Evolutionary conservation across 2,329 filamentous ascomycete genomes (phyloP), one percentile per base, ranked within the genome.

Genomic region (Elsinoe batatas): DNA sequence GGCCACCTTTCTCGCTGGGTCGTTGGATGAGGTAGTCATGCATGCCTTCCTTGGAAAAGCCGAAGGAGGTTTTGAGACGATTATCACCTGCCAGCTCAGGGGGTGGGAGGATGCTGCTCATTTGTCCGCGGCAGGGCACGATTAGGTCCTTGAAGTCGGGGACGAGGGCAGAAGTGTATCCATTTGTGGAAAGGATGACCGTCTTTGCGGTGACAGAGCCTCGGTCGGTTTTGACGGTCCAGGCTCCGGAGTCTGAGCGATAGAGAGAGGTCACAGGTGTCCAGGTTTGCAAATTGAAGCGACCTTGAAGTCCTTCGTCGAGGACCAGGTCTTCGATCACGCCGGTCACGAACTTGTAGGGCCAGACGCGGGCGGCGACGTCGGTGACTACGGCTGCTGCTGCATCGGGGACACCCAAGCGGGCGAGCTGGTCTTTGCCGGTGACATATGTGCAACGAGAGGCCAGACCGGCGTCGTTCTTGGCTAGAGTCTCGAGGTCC

Each of bases 181-280:
- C 91, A 65, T 95, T 95, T 0, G 86, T 91, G 3, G 88, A 85
- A 13, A 95, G 77, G 15, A 95, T 76, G 17, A 95, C 80, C 33
- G 79, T 76, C 11, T 73, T 71, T 1, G 88, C 76, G 0, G 67
- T 67, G 56, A 94, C 77, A 40, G 70, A 73, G n/a, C 89, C 90
- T 18, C 88, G 81, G 0, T 76, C 69, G 0, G 89, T 94, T 46
- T 82, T 73, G 0, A 89, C 72, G 0, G 76, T 74, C 81, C 86
- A 91, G 15, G 61, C 55, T 2, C 60, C 58, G 1, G 53, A 56
- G 22, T 63, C 67, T 2, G 60, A 63, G n/a, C 15, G 51, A 3
- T 65, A 64, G 22, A 72, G 57, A 6, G 53, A 51, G 5, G 60
- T 63, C 1, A 82, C 86, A 0, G 85, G 80, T 13, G 87, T 91